A percentile compares a stretch with the other conserved stretches of the same genome.
Conservation (phyloP, 2,329 filamentous ascomycete species). For the Tolypocladium cylindrosporum region DNA sequence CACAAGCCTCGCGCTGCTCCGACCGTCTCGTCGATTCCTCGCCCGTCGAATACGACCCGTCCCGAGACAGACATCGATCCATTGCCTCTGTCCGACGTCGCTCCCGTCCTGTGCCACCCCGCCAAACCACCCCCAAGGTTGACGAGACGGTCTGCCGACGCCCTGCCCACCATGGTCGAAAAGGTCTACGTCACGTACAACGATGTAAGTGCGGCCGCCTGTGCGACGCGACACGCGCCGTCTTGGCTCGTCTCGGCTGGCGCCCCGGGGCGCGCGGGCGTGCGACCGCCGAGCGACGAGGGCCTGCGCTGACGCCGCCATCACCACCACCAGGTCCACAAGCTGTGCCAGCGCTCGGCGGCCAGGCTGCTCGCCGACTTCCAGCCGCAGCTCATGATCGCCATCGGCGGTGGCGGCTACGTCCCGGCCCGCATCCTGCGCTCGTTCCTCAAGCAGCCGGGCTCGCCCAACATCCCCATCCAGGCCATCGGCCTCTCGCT, state of each 20-base stretch:
- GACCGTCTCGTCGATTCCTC: background rate
- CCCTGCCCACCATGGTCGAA: conserved; percentile 55
- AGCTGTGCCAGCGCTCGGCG: conserved; percentile 85
- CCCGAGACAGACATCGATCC: background rate
- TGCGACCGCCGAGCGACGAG: background rate
- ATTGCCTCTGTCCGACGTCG: background rate
- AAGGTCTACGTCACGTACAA: conserved; percentile 91
- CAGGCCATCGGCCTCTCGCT: conserved; percentile 97
- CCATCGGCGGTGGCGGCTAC: conserved; percentile 95
- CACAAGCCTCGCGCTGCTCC: background rate
- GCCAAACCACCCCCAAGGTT: background rate
- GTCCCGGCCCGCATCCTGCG: conserved; percentile 94
- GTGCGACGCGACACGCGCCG: background rate
- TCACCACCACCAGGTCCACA: conserved; percentile 63
- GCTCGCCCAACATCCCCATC: conserved; percentile 90
- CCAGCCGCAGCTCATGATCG: conserved; percentile 93
- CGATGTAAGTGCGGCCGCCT: conserved; percentile 50
- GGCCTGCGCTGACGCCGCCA: conserved; percentile 7
- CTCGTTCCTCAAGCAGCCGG: conserved; percentile 88
- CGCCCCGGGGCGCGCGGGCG: background rate
- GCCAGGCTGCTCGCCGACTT: conserved; percentile 73
- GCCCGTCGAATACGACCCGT: background rate
- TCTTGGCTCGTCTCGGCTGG: background rate
- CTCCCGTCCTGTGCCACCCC: background rate
- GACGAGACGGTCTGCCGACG: background rate